phyloP scores from a whole-genome alignment of 768 basidiomycete species.

The Leccinum truebloodii region DNA sequence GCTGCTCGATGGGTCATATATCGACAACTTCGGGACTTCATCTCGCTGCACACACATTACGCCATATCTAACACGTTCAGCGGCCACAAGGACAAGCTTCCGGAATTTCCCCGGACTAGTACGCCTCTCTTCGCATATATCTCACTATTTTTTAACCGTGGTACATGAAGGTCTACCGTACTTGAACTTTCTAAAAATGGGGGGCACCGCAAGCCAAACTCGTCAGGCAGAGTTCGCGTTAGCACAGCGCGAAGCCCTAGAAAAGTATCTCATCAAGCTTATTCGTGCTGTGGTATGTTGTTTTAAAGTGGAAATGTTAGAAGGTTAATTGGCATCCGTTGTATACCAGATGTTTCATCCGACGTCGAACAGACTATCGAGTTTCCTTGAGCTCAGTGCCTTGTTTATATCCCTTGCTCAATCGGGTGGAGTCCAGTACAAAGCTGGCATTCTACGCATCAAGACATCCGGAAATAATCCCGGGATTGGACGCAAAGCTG shows the following conservation, averaged over 20 bases:
- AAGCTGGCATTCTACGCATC: constrained; percentile 80
- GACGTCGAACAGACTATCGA: constrained; percentile 82
- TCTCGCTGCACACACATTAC: constrained; percentile 89
- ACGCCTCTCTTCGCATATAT: constrained; percentile 17
- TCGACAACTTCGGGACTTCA: constrained; percentile 88
- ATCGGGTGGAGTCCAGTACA: constrained; percentile 84
- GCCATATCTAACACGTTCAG: constrained; percentile 80
- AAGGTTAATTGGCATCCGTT: constrained; percentile 9
- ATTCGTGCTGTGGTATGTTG: constrained; percentile 83
- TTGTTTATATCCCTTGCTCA: constrained; percentile 79
- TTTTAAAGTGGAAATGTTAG: background rate
- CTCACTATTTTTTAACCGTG: constrained; percentile 1
- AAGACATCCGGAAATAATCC: constrained; percentile 51
- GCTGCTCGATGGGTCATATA: constrained; percentile 94
- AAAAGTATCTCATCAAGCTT: constrained; percentile 84
- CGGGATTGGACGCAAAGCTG: constrained; percentile 67
- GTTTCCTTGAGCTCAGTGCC: constrained; percentile 91
- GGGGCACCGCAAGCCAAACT: constrained; percentile 51
- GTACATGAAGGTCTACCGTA: constrained; percentile 72
- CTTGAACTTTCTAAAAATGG: constrained; percentile 79
- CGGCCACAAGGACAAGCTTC: constrained; percentile 71
- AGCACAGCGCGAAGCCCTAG: constrained; percentile 77
- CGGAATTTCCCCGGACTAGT: constrained; percentile 91
- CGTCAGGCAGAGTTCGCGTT: constrained; percentile 77
- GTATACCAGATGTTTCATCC: constrained; percentile 88